Base-by-base conservation (phyloP, 371 early-diverging fungal species). In the Apophysomyces ossiformis region DNA sequence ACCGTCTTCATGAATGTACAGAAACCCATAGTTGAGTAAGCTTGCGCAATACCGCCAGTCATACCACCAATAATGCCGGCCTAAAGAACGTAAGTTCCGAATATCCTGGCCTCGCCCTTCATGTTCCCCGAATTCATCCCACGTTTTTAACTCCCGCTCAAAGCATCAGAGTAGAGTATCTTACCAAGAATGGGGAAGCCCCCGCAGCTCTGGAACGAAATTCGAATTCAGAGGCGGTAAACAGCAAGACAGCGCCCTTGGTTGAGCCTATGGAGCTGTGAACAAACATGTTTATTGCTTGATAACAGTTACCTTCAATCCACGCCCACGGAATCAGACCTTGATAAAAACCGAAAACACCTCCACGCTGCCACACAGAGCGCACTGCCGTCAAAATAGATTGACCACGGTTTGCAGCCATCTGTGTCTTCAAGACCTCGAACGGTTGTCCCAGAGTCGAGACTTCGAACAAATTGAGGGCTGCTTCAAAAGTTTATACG, bases 1-100 rank as follows among this genome's bases (percentile, higher is more conserved):
- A 98, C 98, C 1, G 98, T 98, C 81, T 97, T 97, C 98, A 98
- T 98, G 76, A 97, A 98, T 0, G 98, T 98, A 82, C 97, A 97
- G 82, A 97, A 97, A 6, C 98, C 97, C 97, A 97, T 98, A 32
- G 98, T 97, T 37, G 95, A 89, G 84, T 98, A 96, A 0, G 98
- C 97, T 83, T 96, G 93, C 26, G 91, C 89, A 56, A 95, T 82
- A 74, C 95, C 95, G 57, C 95, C 95, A 56, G 88, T 92, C 91
- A 96, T 93, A 18, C 98, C 98, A 61, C 96, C 97, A 21, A 93
- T 61, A 63, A 97, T 87, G 60, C 97, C 97, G n/a, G 93, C 89
- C 80, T 85, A 37, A 72, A 67, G 43, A 16, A 11, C 61, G 12
- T 36, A 57, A 26, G 32, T 26, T 26, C 32, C 32, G 32, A 41